These are phyloP conservation scores for Tephrocybe sp. DNA, from an alignment of 768 basidiomycete genomes.

Conservation along the genomic window DNA sequence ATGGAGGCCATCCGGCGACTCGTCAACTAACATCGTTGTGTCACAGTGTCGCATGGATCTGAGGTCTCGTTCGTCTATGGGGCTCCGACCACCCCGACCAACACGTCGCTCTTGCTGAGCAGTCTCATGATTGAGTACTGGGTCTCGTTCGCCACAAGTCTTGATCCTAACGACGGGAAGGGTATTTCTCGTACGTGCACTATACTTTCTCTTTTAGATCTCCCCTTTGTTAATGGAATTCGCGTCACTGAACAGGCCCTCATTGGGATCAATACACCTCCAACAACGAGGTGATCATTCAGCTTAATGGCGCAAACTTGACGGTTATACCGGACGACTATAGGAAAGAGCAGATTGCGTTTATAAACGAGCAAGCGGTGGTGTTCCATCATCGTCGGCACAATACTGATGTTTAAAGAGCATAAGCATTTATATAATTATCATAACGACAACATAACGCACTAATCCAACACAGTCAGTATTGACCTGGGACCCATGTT, in stretches of 20 bases:
- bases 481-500: too few relatives aligned
- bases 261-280: slow-evolving; percentile 22
- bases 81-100: slow-evolving; percentile 10
- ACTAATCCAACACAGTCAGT: too few relatives aligned
- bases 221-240: background rate
- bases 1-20: background rate
- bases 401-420: background rate
- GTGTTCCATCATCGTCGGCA: slow-evolving; percentile 28
- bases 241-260: slow-evolving; percentile 18
- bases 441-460: too few relatives aligned
- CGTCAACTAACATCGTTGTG: background rate
- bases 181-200: slow-evolving; percentile 30
- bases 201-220: background rate
- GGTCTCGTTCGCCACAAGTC: slow-evolving; percentile 44
- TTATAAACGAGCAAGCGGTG: slow-evolving; percentile 22
- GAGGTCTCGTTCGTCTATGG: slow-evolving; percentile 34
- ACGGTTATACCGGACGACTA: slow-evolving; percentile 28
- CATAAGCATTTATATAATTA: too few relatives aligned
- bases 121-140: slow-evolving; percentile 42
- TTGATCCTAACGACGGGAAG: slow-evolving; percentile 44
- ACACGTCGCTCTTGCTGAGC: slow-evolving; percentile 27
- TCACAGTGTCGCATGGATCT: slow-evolving; percentile 28
- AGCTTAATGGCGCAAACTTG: slow-evolving; percentile 26
- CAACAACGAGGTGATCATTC: slow-evolving; percentile 18
- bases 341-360: slow-evolving; percentile 25